These are phyloP conservation scores for Grosmannia serpens DNA, from an alignment of 2,329 filamentous ascomycete species.

Conservation along the genomic window DNA sequence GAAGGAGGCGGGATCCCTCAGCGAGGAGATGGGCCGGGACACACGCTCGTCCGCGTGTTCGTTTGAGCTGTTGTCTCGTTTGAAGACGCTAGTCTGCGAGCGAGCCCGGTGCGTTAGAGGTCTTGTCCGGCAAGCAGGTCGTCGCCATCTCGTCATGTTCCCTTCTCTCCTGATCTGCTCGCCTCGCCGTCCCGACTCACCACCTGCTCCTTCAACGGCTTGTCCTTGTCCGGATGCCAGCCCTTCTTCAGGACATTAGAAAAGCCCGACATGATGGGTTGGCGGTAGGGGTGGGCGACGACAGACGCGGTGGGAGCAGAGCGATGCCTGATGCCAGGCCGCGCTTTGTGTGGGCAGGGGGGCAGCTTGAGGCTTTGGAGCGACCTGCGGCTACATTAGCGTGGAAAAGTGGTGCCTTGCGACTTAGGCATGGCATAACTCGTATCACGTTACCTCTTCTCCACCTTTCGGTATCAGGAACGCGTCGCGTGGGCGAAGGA, in stretches of 20 bases:
- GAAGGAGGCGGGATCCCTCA: conserved; percentile 69
- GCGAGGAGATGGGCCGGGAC: conserved; percentile 51
- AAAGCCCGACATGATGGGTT: conserved; percentile 29
- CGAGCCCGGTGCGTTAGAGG: too few species aligned
- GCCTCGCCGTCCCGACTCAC: too few species aligned
- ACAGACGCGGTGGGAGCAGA: neutral
- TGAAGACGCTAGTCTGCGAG: conserved; percentile 11
- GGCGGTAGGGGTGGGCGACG: neutral
- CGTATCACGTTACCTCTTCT: neutral
- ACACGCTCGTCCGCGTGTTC: conserved; percentile 23
- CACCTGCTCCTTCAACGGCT: conserved; percentile 29
- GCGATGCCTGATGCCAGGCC: neutral
- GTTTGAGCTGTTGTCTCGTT: conserved; percentile 20
- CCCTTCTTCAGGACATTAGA: conserved; percentile 16
- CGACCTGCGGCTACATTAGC: too few species aligned
- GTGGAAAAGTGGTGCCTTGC: neutral
- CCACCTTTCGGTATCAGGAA: neutral
- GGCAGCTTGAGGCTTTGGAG: too few species aligned
- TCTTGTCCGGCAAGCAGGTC: too few species aligned
- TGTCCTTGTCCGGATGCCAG: conserved; percentile 40
- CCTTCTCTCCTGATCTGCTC: too few species aligned
- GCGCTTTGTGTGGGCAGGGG: too few species aligned
- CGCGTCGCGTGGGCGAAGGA: conserved; percentile 2
- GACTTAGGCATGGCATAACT: neutral
- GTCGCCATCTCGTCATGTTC: too few species aligned